Conservation (phyloP, 2,329 filamentous ascomycete genomes). For the Aureobasidium sp. region DNA sequence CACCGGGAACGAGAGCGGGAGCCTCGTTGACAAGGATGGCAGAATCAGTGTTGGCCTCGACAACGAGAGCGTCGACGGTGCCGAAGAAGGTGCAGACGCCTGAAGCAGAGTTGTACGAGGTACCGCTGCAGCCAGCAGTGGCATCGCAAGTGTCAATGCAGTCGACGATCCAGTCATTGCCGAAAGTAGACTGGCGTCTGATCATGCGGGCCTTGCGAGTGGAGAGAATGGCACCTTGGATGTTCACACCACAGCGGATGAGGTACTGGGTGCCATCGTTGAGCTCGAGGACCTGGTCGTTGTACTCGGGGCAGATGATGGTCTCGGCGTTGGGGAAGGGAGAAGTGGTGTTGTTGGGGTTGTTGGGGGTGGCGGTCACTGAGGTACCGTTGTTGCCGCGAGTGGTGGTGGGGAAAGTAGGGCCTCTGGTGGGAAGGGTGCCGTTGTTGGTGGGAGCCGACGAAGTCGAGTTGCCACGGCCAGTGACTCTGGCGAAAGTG, state of each 20-base stretch:
- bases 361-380: background rate
- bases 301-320: background rate
- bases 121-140: background rate
- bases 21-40: conserved; percentile 2
- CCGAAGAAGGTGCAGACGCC: conserved; percentile 8
- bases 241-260: background rate
- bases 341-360: background rate
- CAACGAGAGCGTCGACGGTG: background rate
- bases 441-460: background rate
- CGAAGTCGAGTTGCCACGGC: background rate
- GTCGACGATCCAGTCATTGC: conserved; percentile 5
- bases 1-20: background rate
- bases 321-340: background rate
- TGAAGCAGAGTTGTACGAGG: background rate
- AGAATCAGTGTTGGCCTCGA: background rate
- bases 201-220: conserved; percentile 7
- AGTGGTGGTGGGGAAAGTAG: conserved; percentile 1
- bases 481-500: background rate
- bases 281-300: background rate
- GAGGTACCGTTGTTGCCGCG: background rate
- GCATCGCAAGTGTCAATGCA: conserved; percentile 4
- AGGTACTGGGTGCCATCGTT: background rate
- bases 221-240: background rate
- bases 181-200: conserved; percentile 6
- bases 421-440: background rate